Evolutionary conservation across 2,329 filamentous ascomycete species (phyloP), one percentile per base, ranked within the genome.

Genomic region (Grosmannia clavigera): DNA sequence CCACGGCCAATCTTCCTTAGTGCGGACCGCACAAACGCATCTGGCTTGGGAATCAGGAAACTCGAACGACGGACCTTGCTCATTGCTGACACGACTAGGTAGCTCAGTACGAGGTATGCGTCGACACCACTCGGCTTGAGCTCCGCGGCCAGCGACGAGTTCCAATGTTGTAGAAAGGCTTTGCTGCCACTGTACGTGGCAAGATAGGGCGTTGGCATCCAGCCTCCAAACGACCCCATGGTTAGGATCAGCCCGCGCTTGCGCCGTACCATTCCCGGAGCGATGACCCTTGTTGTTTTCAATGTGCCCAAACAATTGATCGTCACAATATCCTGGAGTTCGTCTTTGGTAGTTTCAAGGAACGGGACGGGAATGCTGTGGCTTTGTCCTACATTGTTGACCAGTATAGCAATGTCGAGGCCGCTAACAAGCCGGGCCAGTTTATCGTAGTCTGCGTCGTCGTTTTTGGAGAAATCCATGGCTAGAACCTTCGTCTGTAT

Each of bases 111-210:
- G 56, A 97, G 83, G 73, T 97, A 86, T n/a, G 96, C 91, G 64
- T 90, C 86, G 50, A 99, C 84, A 61, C 90, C 88, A 67, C 88
- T 80, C 1, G 86, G 83, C 64, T 87, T 83, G 35, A 99, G 81
- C 74, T 99, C 94, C 16, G 86, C 82, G 1, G 87, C 88, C 16
- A 99, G 81, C 12, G 94, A 85, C 6, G 85, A 87, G 65, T 88
- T 96, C 94, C 94, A 99, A 70, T 95, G 87, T 75, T 97, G 92
- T 56, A 99, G 81, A 81, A 99, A 99, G 1, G 94, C 92, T 77
- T 99, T 99, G 82, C 88, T 94, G 65, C 94, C 94, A 53, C 90
- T 95, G 80, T 99, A 99, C 3, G 94, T 97, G 14, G 94, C 94
- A 53, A 99, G 82, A 59, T 94, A 85, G 6, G 95, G 92, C 0